phyloP scores from a whole-genome alignment of 352 stramenopile species.

The Pythium plurisporium region DNA sequence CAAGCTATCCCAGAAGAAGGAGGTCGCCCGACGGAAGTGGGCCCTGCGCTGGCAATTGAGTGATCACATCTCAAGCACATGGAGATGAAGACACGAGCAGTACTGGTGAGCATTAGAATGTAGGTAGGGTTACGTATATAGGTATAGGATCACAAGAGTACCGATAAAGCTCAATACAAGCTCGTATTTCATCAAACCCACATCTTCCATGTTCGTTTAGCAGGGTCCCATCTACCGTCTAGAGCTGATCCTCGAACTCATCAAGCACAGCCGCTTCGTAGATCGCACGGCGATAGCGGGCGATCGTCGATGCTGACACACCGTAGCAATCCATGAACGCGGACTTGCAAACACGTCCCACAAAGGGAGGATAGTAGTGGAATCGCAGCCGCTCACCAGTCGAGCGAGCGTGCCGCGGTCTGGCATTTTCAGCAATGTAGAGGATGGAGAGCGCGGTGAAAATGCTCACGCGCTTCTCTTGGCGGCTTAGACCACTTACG shows the following conservation, averaged over 20 bases:
- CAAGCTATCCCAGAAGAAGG: not conserved
- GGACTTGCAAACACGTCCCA: slow-evolving; percentile 9
- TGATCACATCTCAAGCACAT: not conserved
- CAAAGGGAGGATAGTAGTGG: slow-evolving; percentile 9
- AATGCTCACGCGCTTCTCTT: slow-evolving; percentile 1
- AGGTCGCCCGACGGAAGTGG: not conserved
- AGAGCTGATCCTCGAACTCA: slow-evolving; percentile 1
- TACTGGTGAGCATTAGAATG: not conserved
- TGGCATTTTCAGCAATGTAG: not conserved
- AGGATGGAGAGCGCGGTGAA: slow-evolving; percentile 3
- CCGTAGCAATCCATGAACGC: slow-evolving; percentile 4
- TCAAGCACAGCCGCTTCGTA: not conserved
- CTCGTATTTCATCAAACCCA: not conserved
- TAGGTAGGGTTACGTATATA: not conserved
- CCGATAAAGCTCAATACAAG: slow-evolving; percentile 2
- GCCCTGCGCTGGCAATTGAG: not conserved
- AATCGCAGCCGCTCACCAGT: slow-evolving; percentile 2
- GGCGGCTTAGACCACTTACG: not conserved
- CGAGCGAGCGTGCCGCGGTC: not conserved
- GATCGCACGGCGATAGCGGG: slow-evolving; percentile 3
- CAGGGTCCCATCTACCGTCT: not conserved
- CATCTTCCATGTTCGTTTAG: not conserved
- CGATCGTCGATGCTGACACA: not conserved
- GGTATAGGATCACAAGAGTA: not conserved
- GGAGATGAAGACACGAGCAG: not conserved